These are phyloP conservation scores for Angomonas deanei DNA, from an alignment of 208 protist genomes.

Conservation along the genomic window DNA sequence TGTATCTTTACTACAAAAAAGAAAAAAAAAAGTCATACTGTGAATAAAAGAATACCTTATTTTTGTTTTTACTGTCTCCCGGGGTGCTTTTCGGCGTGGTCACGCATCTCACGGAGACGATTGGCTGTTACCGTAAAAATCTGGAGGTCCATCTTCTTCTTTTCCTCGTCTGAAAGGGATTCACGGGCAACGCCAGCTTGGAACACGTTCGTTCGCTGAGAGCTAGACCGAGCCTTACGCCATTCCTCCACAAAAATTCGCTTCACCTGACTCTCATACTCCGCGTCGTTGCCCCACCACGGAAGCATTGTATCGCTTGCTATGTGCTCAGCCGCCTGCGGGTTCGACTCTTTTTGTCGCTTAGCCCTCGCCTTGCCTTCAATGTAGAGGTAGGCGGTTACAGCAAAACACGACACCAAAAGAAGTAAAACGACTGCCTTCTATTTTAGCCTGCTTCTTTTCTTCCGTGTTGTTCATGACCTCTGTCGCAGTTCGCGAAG, in stretches of 20 bases:
- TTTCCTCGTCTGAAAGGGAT: slow-evolving; percentile 59
- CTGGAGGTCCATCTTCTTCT: slow-evolving; percentile 77
- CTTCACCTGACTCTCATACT: slow-evolving; percentile 87
- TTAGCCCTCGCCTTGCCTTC: slow-evolving; percentile 49
- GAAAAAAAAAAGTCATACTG: neutral
- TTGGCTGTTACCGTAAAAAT: slow-evolving; percentile 84
- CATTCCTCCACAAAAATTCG: slow-evolving; percentile 87
- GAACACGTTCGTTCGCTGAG: slow-evolving; percentile 57
- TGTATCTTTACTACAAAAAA: neutral
- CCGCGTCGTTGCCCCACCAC: slow-evolving; percentile 85
- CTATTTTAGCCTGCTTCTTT: slow-evolving; percentile 50
- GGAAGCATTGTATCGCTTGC: slow-evolving; percentile 80
- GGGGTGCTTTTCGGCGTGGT: slow-evolving; percentile 55
- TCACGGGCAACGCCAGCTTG: slow-evolving; percentile 76
- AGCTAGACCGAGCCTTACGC: slow-evolving; percentile 58
- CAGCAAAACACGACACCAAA: slow-evolving; percentile 20
- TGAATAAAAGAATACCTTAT: neutral
- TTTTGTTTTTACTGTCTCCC: slow-evolving; percentile 11
- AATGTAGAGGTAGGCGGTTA: slow-evolving; percentile 61
- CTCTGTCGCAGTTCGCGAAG: slow-evolving; percentile 66
- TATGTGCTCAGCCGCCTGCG: slow-evolving; percentile 59
- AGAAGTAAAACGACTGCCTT: slow-evolving; percentile 37
- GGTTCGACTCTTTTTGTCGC: slow-evolving; percentile 39
- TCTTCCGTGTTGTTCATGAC: slow-evolving; percentile 85
- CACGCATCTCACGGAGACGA: slow-evolving; percentile 61